Evolutionary conservation across 2,329 filamentous ascomycete genomes (phyloP), one percentile per base, ranked within the genome.

Genomic region (Thelonectria discophora): DNA sequence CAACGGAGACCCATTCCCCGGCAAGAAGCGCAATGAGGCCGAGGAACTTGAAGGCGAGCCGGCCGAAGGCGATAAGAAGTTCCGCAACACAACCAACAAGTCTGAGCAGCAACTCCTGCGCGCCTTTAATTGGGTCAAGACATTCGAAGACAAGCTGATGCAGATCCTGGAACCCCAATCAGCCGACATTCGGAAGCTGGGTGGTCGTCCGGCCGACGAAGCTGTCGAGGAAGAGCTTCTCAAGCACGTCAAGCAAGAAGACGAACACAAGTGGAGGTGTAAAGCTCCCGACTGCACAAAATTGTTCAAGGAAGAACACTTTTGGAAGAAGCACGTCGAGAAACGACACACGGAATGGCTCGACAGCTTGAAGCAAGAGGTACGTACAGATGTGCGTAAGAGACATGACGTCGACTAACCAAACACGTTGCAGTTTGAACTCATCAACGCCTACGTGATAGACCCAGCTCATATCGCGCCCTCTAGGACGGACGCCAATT

Each of bases 81-180:
- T 90, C 64, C 85, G 87, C 58, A 88, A 86, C 61, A 84, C 88
- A 15, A 85, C 84, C 21, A 88, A 84, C 52, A 97, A 97, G 80
- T 88, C 89, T 5, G 93, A 97, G 72, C 93, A 96, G 75, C 95
- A 98, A 75, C 86, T 98, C 13, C 91, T 96, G 72, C 90, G 94
- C 59, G 95, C 95, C 0, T 98, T 93, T 80, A 99, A 98, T 74
- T 99, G 96, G 95, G 96, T 99, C 62, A 96, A 91, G 81, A 98
- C 95, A 0, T 99, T 97, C 72, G 95, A 99, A 75, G 95, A 99
- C 74, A 99, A 99, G 80, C 85, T 99, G 53, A 82, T 92, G 74
- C 94, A 97, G 75, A 91, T 98, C 48, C 84, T 99, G 13, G 94
- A 98, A 68, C 95, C 95, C 0, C 92, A 95, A 56, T 88, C 89